Conservation (phyloP, 495 filamentous ascomycete genomes). For the Mycothermus thermophilus region DNA sequence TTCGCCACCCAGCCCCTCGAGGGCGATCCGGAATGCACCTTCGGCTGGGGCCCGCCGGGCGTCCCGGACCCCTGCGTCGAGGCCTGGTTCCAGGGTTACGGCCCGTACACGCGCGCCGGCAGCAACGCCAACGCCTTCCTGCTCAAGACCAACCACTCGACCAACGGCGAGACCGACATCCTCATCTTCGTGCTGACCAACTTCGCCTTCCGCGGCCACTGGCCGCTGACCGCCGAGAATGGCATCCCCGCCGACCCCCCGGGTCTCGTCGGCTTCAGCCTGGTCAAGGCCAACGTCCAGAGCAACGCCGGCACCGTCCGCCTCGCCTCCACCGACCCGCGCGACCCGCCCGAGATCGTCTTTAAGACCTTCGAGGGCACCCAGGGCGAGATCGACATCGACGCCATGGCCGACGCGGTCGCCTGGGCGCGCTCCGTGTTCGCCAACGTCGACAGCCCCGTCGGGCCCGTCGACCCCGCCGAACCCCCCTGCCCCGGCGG, state of each 20-base stretch:
- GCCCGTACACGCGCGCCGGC: constrained; percentile 9
- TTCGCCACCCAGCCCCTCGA: constrained; percentile 2
- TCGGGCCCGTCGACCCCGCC: constrained; percentile 27
- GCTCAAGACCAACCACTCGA: constrained; percentile 2
- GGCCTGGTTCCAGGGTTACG: constrained; percentile 3
- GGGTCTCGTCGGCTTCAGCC: constrained; percentile 4
- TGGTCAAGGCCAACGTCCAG: constrained; percentile 15
- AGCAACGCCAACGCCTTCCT: constrained; percentile 10
- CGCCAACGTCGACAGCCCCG: constrained; percentile 11
- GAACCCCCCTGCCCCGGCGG: constrained; percentile 32
- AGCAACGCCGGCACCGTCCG: constrained; percentile 30
- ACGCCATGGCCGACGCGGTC: constrained; percentile 40
- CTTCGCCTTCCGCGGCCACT: constrained; percentile 12
- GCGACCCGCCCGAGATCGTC: constrained; percentile 28
- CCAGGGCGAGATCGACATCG: constrained; percentile 16
- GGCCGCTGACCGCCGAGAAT: constrained; percentile 20
- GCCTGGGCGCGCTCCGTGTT: constrained; percentile 35
- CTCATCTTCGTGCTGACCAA: constrained; percentile 22
- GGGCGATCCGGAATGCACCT: constrained; percentile 8
- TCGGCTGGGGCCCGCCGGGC: too few relatives aligned
- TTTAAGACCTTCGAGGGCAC: constrained; percentile 27
- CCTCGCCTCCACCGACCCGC: constrained; percentile 25
- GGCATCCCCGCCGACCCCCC: constrained; percentile 5
- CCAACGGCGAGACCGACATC: constrained; percentile 9
- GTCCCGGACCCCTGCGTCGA: constrained; percentile 10